Conservation (phyloP, 306 rosid species). For the Boehmeria nivea region DNA sequence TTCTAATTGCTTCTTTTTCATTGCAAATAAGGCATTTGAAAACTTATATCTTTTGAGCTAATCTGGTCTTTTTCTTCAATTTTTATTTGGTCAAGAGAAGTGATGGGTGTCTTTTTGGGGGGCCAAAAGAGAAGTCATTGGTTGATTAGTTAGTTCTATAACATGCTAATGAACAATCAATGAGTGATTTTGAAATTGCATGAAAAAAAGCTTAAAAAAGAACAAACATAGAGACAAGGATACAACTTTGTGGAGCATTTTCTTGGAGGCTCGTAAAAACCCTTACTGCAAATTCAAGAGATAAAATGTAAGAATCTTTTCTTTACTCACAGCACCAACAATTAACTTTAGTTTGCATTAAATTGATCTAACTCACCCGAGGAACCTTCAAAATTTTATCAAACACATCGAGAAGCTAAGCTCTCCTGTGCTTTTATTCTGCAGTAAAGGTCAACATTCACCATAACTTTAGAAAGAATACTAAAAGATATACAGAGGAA, state of each 20-base stretch:
- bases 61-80: no score
- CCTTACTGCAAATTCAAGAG: constrained; percentile 59
- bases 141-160: no score
- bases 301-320: not conserved
- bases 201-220: constrained; percentile 2
- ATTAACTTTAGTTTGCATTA: constrained; percentile 12
- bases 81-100: no score
- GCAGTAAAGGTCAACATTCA: constrained; percentile 30
- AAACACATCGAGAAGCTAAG: constrained; percentile 87
- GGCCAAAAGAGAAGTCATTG: no score
- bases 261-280: constrained; percentile 93
- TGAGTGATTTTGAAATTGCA: not conserved
- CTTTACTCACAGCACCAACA: not conserved
- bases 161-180: not conserved
- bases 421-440: constrained; percentile 94
- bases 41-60: no score
- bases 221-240: constrained; percentile 50
- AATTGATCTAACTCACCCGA: constrained; percentile 54
- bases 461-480: constrained; percentile 19
- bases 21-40: no score
- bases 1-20: no score
- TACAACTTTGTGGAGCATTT: no score
- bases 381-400: constrained; percentile 85
- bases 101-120: no score
- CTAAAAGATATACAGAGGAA: constrained; percentile 3